Percentiles rank a stretch among this genome's conserved stretches.
These are phyloP conservation scores for Pouteria glomerata DNA, from an alignment of 148 eudicot species.

Conservation along the genomic window DNA sequence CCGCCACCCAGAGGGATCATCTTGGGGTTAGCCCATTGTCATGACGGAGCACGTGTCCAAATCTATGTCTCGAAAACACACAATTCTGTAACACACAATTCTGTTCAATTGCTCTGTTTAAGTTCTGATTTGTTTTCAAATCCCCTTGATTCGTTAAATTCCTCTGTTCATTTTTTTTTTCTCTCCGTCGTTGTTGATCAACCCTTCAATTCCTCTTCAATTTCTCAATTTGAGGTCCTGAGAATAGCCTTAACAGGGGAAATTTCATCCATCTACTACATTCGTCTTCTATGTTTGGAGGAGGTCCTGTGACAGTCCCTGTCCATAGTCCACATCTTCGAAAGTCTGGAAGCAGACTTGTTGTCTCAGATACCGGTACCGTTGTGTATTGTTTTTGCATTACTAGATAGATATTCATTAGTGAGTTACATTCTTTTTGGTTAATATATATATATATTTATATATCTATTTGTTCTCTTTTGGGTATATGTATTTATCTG, in stretches of 20 bases:
- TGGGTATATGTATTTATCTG: background rate
- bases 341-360: conserved; percentile 81
- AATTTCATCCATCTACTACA: background rate
- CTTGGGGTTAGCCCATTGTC: no score
- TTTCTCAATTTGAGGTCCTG: conserved; percentile 18
- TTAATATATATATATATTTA: background rate
- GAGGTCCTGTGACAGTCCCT: conserved; percentile 46
- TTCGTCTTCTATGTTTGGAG: conserved; percentile 84
- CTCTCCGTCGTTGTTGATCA: background rate
- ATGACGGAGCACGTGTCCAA: no score
- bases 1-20: no score
- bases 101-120: no score
- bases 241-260: conserved; percentile 5
- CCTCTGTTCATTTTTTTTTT: no score
- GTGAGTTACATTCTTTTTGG: background rate
- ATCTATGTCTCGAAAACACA: no score
- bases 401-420: background rate
- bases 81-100: no score
- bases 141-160: no score
- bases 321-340: conserved; percentile 78
- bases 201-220: background rate
- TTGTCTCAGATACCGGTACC: conserved; percentile 63
- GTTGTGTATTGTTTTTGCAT: background rate
- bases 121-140: no score
- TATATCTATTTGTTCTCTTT: no score